phyloP scores from a whole-genome alignment of 306 rosid species.

The Fragaria ananassa region DNA sequence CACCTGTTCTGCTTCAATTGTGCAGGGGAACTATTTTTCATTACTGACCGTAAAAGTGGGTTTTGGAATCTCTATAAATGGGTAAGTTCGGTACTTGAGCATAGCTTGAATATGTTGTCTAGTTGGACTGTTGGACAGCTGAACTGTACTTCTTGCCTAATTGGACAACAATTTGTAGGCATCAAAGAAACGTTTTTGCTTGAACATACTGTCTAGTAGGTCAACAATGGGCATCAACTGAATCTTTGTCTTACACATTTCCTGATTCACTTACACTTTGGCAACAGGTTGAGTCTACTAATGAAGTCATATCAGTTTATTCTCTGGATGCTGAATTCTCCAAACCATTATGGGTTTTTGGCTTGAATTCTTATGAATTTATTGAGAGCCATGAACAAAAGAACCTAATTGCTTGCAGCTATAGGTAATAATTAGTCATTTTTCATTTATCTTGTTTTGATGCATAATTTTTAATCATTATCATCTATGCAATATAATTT shows the following conservation, averaged over 20 bases:
- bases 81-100: conserved; percentile 45
- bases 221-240: not conserved
- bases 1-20: conserved; percentile 19
- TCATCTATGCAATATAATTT: conserved; percentile 1
- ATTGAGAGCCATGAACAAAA: conserved; percentile 37
- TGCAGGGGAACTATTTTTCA: conserved; percentile 86
- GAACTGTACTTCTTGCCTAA: not conserved
- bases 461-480: not conserved
- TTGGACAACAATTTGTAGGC: not conserved
- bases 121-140: not conserved
- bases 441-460: conserved; percentile 12
- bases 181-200: not conserved
- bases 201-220: conserved; percentile 17
- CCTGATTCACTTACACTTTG: conserved; percentile 16
- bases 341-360: conserved; percentile 77
- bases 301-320: conserved; percentile 62
- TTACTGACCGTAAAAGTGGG: conserved; percentile 77
- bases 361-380: conserved; percentile 74
- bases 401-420: conserved; percentile 70
- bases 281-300: conserved; percentile 68
- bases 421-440: conserved; percentile 49
- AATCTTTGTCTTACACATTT: conserved; percentile 2
- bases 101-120: not conserved
- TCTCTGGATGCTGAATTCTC: conserved; percentile 84
- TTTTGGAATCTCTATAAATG: conserved; percentile 95